Conservation (phyloP, 345 rosid species). For the Excoecaria cochinchinensis region DNA sequence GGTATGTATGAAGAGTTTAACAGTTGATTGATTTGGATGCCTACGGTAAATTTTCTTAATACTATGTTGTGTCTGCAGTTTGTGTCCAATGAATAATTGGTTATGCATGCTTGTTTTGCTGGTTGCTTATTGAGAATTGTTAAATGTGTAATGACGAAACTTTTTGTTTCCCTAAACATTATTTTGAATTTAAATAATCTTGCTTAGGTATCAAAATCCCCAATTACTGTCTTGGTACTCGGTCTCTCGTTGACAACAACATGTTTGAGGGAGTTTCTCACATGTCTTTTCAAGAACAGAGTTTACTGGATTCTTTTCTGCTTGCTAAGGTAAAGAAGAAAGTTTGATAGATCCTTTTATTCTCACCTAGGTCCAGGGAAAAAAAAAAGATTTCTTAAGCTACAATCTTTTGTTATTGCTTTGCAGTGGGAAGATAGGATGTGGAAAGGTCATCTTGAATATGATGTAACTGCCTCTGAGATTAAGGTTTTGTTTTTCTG, state of each 20-base stretch:
- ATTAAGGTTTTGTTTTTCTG: constrained; percentile 29
- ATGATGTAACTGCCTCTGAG: constrained; percentile 34
- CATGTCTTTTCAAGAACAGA: constrained; percentile 29
- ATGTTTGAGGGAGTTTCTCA: constrained; percentile 8
- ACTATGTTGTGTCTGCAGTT: no score
- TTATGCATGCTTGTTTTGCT: not conserved
- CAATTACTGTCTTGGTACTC: constrained; percentile 29
- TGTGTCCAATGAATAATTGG: not conserved
- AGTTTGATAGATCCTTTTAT: not conserved
- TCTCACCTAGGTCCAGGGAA: not conserved
- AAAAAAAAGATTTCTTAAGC: not conserved
- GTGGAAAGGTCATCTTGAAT: constrained; percentile 31
- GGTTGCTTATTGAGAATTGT: not conserved
- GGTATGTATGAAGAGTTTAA: not conserved
- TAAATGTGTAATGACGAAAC: not conserved
- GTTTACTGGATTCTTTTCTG: constrained; percentile 34
- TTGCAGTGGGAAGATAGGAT: constrained; percentile 45
- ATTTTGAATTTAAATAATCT: constrained; percentile 5
- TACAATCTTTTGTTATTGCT: constrained; percentile 11
- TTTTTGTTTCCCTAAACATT: not conserved
- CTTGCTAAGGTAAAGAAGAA: constrained; percentile 30
- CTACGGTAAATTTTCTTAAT: not conserved
- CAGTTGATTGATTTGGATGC: not conserved
- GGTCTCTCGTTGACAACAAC: constrained; percentile 20
- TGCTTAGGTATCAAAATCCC: constrained; percentile 30